Evolutionary conservation across 2,329 filamentous ascomycete species (phyloP).

Genomic region (Cladosporium sp.): DNA sequence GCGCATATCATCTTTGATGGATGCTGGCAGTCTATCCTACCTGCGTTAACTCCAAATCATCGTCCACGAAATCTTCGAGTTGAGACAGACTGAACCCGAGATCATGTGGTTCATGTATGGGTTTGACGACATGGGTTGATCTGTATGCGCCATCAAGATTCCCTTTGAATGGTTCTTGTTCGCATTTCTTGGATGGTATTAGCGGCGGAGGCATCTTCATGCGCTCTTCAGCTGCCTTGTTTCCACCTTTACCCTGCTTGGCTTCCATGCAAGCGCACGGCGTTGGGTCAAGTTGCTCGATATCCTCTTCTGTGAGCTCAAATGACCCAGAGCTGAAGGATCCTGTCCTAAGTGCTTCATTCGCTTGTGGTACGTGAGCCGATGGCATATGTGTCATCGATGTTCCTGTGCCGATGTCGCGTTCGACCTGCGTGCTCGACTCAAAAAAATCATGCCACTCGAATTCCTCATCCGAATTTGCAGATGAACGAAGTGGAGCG

Average conservation of each 20-base stretch:
- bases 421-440: constrained; percentile 43
- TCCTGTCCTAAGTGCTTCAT: constrained; percentile 2
- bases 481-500: not conserved
- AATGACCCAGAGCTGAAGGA: constrained; percentile 39
- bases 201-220: constrained; percentile 19
- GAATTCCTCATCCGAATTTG: not conserved
- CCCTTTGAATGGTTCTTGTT: not conserved
- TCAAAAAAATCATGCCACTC: constrained; percentile 27
- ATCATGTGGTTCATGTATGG: not conserved
- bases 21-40: not conserved
- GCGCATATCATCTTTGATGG: not conserved
- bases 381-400: not conserved
- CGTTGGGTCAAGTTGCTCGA: constrained; percentile 33
- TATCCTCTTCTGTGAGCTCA: constrained; percentile 38
- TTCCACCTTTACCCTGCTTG: too few relatives aligned
- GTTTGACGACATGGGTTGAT: not conserved
- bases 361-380: not conserved
- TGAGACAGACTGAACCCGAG: constrained; percentile 29
- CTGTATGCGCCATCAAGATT: too few relatives aligned
- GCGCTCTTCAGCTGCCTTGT: not conserved
- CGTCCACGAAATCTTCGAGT: constrained; percentile 32
- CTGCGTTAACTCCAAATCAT: constrained; percentile 34
- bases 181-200: constrained; percentile 3
- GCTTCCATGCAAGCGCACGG: not conserved
- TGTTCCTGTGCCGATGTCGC: constrained; percentile 34